phyloP scores from a whole-genome alignment of 768 basidiomycete species.

The Boletellus emodensis region DNA sequence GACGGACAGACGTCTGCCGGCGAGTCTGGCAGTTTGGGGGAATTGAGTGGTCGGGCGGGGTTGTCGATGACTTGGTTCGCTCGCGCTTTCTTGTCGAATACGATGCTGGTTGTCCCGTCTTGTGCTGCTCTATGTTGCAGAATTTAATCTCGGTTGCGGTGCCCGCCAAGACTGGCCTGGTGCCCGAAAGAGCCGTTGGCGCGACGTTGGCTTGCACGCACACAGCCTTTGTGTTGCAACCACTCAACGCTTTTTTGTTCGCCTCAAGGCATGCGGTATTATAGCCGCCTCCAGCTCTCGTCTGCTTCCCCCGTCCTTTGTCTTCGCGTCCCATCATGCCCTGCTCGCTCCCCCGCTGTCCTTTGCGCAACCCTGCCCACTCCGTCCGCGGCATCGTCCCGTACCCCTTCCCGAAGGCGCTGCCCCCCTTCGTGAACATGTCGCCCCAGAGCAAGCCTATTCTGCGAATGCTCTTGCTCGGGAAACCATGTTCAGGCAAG shows the following conservation, averaged over 20 bases:
- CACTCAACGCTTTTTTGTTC: slow-evolving; percentile 15
- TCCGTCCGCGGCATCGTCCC: slow-evolving; percentile 20
- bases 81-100: slow-evolving; percentile 2
- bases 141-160: not conserved
- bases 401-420: slow-evolving; percentile 31
- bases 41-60: slow-evolving; percentile 6
- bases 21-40: slow-evolving; percentile 15
- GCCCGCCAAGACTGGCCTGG: no score
- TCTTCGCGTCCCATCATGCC: not conserved
- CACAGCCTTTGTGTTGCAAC: slow-evolving; percentile 8
- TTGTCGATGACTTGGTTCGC: not conserved
- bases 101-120: not conserved
- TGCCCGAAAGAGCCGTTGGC: no score
- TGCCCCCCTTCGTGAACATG: slow-evolving; percentile 48
- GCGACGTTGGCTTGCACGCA: not conserved
- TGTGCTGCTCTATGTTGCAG: slow-evolving; percentile 9
- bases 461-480: slow-evolving; percentile 50
- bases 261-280: slow-evolving; percentile 23
- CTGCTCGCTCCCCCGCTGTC: slow-evolving; percentile 1
- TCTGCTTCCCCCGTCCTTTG: not conserved
- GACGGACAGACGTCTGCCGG: slow-evolving; percentile 14
- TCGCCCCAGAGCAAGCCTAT: slow-evolving; percentile 20
- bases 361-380: slow-evolving; percentile 7
- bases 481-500: slow-evolving; percentile 70
- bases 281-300: not conserved